Evolutionary conservation across 192 early-diverging fungal genomes (phyloP), one percentile per base, ranked within the genome.

Genomic region (Podila verticillata): DNA sequence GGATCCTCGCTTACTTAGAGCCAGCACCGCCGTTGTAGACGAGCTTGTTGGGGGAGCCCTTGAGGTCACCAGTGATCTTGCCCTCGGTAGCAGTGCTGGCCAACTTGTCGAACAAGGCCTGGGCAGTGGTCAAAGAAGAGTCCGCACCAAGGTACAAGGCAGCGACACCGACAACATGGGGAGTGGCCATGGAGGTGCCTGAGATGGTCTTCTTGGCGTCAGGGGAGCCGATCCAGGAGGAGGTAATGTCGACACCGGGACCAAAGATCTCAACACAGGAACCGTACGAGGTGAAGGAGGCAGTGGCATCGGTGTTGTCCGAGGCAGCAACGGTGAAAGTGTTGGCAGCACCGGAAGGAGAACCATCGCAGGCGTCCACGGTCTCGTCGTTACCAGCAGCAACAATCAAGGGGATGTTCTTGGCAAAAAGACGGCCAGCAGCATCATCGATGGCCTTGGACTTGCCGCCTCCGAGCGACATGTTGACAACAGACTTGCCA

Each of bases 211-310:
- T 74, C 63, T 60, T 71, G 20, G 75, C 74, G 22, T 28, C 20
- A 17, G 32, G 47, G 7, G 59, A 28, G 19, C 68, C 72, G 48
- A 75, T 70, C 73, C 78, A 86, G 34, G 84, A 54, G 39, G 84
- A 85, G 2, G 71, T 74, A 51, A 93, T 88, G 32, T 75, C 72
- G 3, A 83, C 70, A 57, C 91, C 91, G 17, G 91, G 91, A 17
- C 85, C 91, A 57, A 87, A 88, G 31, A 93, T 75, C 36, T 77
- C 68, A 57, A 92, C 88, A 58, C 91, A 93, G 60, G 68, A 48
- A 32, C 92, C 91, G 20, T 73, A 61, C 57, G 90, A 74, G 47
- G 79, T 79, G 64, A 87, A 92, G 20, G 47, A 32, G 35, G 91
- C 86, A 9, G 85, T 48, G 9, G 24, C 28, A 65, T 89, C 87